These are phyloP conservation scores for Grosmannia huntii DNA, from an alignment of 2,329 filamentous ascomycete genomes.

Conservation along the genomic window DNA sequence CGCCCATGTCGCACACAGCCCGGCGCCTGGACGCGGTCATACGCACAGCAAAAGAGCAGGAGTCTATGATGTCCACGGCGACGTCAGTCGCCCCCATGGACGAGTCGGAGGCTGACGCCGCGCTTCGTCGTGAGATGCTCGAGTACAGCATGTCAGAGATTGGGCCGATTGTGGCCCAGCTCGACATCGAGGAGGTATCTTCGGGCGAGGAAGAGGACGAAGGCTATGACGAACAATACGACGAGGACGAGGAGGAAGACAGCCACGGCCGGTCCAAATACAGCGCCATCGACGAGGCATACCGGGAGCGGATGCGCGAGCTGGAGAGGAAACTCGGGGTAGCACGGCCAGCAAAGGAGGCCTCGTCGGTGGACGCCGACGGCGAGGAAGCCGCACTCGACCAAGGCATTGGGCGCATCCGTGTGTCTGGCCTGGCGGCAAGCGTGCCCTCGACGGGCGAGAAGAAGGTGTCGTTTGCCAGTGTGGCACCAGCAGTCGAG, in stretches of 20 bases:
- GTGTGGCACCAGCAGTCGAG: background rate
- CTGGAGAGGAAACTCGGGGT: conserved; percentile 65
- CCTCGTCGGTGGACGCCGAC: background rate
- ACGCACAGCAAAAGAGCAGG: conserved; percentile 40
- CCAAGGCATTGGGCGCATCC: conserved; percentile 44
- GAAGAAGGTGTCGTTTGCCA: conserved; percentile 75
- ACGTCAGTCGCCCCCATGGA: conserved; percentile 53
- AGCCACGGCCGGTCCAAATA: conserved; percentile 61
- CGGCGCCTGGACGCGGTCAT: conserved; percentile 43
- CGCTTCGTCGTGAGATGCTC: conserved; percentile 75
- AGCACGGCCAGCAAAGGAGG: conserved; percentile 23
- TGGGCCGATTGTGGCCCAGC: conserved; percentile 80
- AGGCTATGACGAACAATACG: conserved; percentile 19
- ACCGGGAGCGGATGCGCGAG: conserved; percentile 71
- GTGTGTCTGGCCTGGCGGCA: conserved; percentile 24
- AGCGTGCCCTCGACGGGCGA: conserved; percentile 17
- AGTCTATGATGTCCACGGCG: conserved; percentile 29
- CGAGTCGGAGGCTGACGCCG: conserved; percentile 70
- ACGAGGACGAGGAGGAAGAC: conserved; percentile 50
- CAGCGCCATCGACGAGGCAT: conserved; percentile 57
- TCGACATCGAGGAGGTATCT: conserved; percentile 65
- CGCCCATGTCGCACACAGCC: conserved; percentile 23
- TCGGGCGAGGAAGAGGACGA: conserved; percentile 37
- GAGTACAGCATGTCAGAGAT: conserved; percentile 82
- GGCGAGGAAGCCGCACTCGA: background rate